Percentiles rank a stretch among this genome's conserved stretches.
phyloP scores from a whole-genome alignment of 2,329 filamentous ascomycete genomes.

The Akanthomyces dipterigenus region DNA sequence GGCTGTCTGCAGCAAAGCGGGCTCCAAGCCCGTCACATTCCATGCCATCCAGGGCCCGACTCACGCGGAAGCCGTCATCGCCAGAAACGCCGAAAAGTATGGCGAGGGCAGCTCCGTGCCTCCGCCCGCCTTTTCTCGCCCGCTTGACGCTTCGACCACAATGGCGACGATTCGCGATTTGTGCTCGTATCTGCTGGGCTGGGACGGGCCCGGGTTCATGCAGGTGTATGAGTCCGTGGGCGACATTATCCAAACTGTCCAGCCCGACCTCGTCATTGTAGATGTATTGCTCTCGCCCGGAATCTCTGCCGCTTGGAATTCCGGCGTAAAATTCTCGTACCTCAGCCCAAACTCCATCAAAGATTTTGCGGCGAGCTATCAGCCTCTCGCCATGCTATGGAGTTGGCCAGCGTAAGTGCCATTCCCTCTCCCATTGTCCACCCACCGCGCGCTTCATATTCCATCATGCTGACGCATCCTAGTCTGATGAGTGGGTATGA shows the following conservation, averaged over 20 bases:
- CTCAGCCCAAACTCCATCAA: constrained; percentile 39
- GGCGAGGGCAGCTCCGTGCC: background rate
- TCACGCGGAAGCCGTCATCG: constrained; percentile 11
- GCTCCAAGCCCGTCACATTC: constrained; percentile 20
- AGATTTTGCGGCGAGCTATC: constrained; percentile 31
- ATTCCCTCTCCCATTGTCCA: background rate
- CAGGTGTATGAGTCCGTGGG: constrained; percentile 31
- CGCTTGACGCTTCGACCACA: constrained; percentile 16
- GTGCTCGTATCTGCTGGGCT: constrained; percentile 17
- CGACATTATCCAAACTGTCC: constrained; percentile 29
- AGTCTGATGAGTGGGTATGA: constrained; percentile 38
- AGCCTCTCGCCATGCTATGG: constrained; percentile 31
- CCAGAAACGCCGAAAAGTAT: background rate
- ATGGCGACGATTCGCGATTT: constrained; percentile 28
- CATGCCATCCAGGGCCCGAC: constrained; percentile 21
- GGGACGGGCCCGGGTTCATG: constrained; percentile 30
- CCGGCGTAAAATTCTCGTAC: constrained; percentile 27
- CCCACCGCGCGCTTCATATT: background rate
- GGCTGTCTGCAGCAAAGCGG: background rate
- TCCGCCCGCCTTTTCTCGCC: constrained; percentile 9
- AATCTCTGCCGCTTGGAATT: constrained; percentile 33
- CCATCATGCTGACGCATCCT: background rate
- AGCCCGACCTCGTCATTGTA: constrained; percentile 34
- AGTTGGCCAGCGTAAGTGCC: constrained; percentile 31
- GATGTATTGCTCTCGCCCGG: constrained; percentile 38